A percentile compares a stretch with the other conserved stretches of the same genome.
Evolutionary conservation across 2,329 filamentous ascomycete species (phyloP).

Genomic region (Ceratocystis lukuohia): DNA sequence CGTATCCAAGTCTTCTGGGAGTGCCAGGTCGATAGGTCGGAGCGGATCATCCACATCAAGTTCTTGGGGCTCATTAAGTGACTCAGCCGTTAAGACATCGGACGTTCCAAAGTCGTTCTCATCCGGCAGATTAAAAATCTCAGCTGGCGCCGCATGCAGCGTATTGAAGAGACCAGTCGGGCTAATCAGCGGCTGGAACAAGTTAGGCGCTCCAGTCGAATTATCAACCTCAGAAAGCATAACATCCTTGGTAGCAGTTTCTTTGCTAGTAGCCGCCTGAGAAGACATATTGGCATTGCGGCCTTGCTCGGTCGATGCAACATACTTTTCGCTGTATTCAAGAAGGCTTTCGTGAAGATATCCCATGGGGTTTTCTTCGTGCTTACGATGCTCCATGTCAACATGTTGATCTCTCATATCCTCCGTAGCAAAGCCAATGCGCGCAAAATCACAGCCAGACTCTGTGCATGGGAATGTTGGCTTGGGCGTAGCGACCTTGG

Average conservation of each 20-base stretch:
- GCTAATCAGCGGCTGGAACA: constrained; percentile 14
- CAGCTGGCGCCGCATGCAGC: constrained; percentile 10
- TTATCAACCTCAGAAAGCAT: background rate
- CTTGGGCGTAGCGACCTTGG: constrained; percentile 26
- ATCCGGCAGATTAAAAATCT: constrained; percentile 9
- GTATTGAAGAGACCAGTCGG: constrained; percentile 4
- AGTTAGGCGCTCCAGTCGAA: background rate
- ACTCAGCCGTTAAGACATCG: constrained; percentile 15
- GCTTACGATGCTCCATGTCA: constrained; percentile 46
- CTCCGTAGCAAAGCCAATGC: constrained; percentile 39
- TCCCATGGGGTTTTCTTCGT: constrained; percentile 40
- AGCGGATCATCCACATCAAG: constrained; percentile 1
- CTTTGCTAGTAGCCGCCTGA: background rate
- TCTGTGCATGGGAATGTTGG: constrained; percentile 40
- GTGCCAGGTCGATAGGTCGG: background rate
- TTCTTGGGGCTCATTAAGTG: constrained; percentile 15
- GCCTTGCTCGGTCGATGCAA: constrained; percentile 18
- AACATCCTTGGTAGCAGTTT: background rate
- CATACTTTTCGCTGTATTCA: constrained; percentile 25
- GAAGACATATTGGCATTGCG: constrained; percentile 23
- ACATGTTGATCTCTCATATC: constrained; percentile 40
- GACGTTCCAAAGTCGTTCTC: background rate
- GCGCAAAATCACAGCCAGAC: constrained; percentile 39
- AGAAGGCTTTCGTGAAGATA: constrained; percentile 40
- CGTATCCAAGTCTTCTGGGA: constrained; percentile 9